Evolutionary conservation across 1,284 basidiomycete genomes (phyloP).

Genomic region (Serendipita sp.): DNA sequence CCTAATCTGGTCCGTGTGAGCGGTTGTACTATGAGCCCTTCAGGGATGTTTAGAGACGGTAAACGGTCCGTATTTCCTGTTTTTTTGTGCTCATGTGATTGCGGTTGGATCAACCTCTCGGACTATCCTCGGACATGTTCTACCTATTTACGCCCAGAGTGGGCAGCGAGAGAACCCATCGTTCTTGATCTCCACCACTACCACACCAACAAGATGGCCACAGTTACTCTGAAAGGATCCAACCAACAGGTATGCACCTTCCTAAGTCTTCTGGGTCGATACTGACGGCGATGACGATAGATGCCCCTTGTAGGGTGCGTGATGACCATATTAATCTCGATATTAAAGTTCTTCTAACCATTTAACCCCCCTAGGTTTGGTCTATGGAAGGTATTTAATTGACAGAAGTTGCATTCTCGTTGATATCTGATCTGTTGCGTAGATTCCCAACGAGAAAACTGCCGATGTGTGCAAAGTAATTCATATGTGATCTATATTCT

Average conservation of each 20-base stretch:
- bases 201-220: not conserved
- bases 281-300: not conserved
- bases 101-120: not conserved
- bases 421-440: not conserved
- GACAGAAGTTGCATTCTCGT: not conserved
- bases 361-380: not conserved
- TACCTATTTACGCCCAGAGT: not conserved
- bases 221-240: conserved; percentile 3
- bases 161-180: not conserved
- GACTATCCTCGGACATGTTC: not conserved
- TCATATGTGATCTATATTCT: not conserved
- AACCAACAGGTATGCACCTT: not conserved
- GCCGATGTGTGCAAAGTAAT: not conserved
- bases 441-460: not conserved
- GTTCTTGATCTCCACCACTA: conserved; percentile 1
- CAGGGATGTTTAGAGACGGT: not conserved
- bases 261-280: not conserved
- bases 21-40: not conserved
- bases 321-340: not conserved
- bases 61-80: not conserved
- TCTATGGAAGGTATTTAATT: not conserved
- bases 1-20: too few species aligned
- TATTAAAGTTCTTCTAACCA: not conserved
- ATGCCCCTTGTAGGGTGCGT: conserved; percentile 1
- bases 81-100: conserved; percentile 1